phyloP scores from a whole-genome alignment of 352 stramenopile species.

The Globisporangium cystogenes region DNA sequence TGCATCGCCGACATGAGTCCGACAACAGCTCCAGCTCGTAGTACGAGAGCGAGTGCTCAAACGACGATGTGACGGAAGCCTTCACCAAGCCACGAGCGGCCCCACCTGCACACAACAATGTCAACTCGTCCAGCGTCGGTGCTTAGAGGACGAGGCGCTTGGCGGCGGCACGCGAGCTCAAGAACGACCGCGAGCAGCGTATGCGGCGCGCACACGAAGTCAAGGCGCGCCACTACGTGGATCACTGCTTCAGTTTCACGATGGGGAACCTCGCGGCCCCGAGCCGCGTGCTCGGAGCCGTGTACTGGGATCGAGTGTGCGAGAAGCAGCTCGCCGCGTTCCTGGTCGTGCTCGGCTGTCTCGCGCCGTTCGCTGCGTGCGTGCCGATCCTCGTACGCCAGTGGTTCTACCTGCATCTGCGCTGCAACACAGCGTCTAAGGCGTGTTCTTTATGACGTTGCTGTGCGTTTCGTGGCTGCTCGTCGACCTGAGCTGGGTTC shows the following conservation, averaged over 20 bases:
- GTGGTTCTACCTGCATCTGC: slow-evolving; percentile 36
- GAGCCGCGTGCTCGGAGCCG: slow-evolving; percentile 18
- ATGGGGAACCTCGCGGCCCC: slow-evolving; percentile 31
- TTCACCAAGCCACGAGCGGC: not conserved
- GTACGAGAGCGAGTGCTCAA: no score
- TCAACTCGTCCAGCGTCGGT: no score
- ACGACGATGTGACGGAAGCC: no score
- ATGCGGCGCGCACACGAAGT: no score
- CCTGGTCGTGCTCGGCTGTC: slow-evolving; percentile 21
- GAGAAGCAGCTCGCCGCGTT: slow-evolving; percentile 26
- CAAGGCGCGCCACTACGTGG: slow-evolving; percentile 22
- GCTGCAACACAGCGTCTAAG: no score
- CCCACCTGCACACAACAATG: no score
- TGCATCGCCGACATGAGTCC: no score
- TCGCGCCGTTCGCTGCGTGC: slow-evolving; percentile 25
- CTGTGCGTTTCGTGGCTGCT: slow-evolving; percentile 27
- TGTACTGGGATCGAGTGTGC: slow-evolving; percentile 20
- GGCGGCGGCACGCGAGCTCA: no score
- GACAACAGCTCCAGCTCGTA: no score
- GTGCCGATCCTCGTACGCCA: slow-evolving; percentile 27
- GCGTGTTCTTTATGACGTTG: slow-evolving; percentile 13
- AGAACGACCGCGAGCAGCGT: no score
- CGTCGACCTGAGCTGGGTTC: slow-evolving; percentile 18
- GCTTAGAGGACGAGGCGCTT: no score
- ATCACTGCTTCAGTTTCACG: slow-evolving; percentile 31